phyloP scores from a whole-genome alignment of 1,284 basidiomycete genomes.

The Puccinia triticina region DNA sequence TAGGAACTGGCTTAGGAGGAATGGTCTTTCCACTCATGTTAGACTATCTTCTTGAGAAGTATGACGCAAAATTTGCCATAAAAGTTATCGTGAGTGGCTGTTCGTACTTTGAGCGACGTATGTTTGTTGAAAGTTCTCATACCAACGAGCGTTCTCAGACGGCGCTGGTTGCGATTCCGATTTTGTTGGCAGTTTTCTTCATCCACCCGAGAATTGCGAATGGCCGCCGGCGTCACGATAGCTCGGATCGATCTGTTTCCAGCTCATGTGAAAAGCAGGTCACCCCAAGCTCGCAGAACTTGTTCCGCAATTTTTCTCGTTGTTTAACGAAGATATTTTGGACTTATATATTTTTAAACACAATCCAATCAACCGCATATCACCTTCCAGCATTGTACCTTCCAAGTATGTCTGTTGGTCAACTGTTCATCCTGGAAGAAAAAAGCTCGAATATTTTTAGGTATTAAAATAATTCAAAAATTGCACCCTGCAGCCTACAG shows the following conservation, averaged over 20 bases:
- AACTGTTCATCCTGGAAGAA: not conserved
- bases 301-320: not conserved
- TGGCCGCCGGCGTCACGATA: not conserved
- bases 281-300: not conserved
- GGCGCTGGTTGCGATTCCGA: not conserved
- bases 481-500: not conserved
- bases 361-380: slow-evolving; percentile 32
- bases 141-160: not conserved
- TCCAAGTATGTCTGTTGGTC: slow-evolving; percentile 24
- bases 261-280: not conserved
- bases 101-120: not conserved
- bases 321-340: slow-evolving; percentile 27
- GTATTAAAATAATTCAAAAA: not conserved
- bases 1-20: slow-evolving; percentile 39
- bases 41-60: slow-evolving; percentile 27
- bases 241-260: not conserved
- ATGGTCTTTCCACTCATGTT: slow-evolving; percentile 41
- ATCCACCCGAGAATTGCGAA: not conserved
- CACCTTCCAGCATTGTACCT: slow-evolving; percentile 46
- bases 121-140: not conserved
- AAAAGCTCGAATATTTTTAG: not conserved
- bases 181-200: not conserved
- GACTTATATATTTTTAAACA: slow-evolving; percentile 36
- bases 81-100: slow-evolving; percentile 18
- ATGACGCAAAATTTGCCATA: slow-evolving; percentile 6